Conservation (phyloP, 2,329 filamentous ascomycete genomes). For the Plenodomus biglobosus region DNA sequence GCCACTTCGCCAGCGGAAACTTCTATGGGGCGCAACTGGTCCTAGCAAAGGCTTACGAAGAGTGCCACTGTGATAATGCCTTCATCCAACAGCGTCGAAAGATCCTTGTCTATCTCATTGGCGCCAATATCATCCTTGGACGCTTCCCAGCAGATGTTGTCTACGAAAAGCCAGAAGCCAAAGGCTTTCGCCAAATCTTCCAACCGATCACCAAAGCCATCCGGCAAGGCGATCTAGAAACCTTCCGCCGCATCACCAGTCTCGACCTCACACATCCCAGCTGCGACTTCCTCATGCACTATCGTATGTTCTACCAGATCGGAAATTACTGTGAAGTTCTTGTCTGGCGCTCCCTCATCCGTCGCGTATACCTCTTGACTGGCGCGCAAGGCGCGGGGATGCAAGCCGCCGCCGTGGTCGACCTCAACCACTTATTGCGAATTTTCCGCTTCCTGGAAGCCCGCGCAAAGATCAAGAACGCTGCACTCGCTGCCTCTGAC, state of each 20-base stretch:
- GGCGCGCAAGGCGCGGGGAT: constrained; percentile 63
- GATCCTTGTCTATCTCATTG: constrained; percentile 81
- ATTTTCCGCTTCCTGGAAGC: constrained; percentile 68
- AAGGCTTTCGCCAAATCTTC: constrained; percentile 66
- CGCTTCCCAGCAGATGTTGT: constrained; percentile 72
- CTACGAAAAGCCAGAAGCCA: constrained; percentile 70
- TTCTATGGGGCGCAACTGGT: constrained; percentile 75
- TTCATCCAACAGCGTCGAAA: constrained; percentile 68
- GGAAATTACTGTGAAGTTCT: constrained; percentile 76
- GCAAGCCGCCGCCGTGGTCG: constrained; percentile 67
- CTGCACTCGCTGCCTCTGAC: constrained; percentile 32
- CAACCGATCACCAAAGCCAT: constrained; percentile 72
- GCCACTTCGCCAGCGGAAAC: constrained; percentile 81
- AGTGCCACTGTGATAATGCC: constrained; percentile 58
- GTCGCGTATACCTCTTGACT: constrained; percentile 75
- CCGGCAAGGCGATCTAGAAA: constrained; percentile 69
- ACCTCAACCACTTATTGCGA: constrained; percentile 67
- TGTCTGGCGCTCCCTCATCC: constrained; percentile 79
- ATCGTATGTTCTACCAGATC: constrained; percentile 74
- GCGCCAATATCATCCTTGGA: constrained; percentile 80
- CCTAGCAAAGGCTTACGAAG: constrained; percentile 76
- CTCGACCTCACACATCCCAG: constrained; percentile 27
- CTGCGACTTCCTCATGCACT: constrained; percentile 69
- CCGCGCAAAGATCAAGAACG: constrained; percentile 39
- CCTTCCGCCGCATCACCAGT: constrained; percentile 70